phyloP scores from a whole-genome alignment of 1,139 yeast species.

The Pichia sp. region DNA sequence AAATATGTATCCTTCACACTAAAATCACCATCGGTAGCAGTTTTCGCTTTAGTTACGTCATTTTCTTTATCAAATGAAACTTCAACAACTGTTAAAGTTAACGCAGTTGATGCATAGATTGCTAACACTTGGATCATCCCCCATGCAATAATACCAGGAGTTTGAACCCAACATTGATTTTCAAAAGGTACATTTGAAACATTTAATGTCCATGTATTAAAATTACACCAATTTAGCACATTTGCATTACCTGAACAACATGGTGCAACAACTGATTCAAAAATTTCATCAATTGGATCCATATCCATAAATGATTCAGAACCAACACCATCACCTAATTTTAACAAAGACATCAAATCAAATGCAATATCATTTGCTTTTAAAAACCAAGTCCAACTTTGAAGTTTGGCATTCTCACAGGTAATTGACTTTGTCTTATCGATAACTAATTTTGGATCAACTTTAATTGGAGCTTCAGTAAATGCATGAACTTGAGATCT shows the following conservation, averaged over 20 bases:
- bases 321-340: slow-evolving; percentile 31
- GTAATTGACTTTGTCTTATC: slow-evolving; percentile 2
- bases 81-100: background rate
- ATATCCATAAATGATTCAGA: slow-evolving; percentile 17
- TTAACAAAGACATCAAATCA: slow-evolving; percentile 24
- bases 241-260: slow-evolving; percentile 16
- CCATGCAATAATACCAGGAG: slow-evolving; percentile 27
- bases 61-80: background rate
- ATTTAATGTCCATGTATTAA: slow-evolving; percentile 17
- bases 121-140: slow-evolving; percentile 28
- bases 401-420: slow-evolving; percentile 6
- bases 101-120: slow-evolving; percentile 30
- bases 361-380: slow-evolving; percentile 13
- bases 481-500: slow-evolving; percentile 18
- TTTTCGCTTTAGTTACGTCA: background rate
- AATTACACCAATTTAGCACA: slow-evolving; percentile 17
- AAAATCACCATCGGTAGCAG: background rate
- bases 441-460: slow-evolving; percentile 11
- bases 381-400: slow-evolving; percentile 18
- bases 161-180: slow-evolving; percentile 39
- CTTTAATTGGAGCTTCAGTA: slow-evolving; percentile 16
- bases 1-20: slow-evolving; percentile 7
- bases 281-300: slow-evolving; percentile 11
- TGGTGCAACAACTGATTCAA: slow-evolving; percentile 22
- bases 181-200: slow-evolving; percentile 22